Evolutionary conservation across 129 eudicot genomes (phyloP), one percentile per base, ranked within the genome.

Genomic region (Flaveria brownii): DNA sequence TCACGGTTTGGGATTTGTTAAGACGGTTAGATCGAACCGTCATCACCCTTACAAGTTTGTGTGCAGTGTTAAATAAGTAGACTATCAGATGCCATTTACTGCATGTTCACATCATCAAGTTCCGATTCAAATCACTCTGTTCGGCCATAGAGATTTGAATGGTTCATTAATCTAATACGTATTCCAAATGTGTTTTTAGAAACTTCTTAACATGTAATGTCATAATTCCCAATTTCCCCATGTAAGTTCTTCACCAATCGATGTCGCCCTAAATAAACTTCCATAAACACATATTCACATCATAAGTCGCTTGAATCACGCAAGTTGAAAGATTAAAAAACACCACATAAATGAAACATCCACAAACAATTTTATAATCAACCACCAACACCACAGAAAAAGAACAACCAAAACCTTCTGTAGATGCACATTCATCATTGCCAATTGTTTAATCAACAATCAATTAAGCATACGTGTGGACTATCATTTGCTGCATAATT

Each of bases 371-470:
- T 61, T 50, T 36, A 64, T 63, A 80, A 73, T 64, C 41, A 73
- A 52, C 74, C 73, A 80, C 83, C 69, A 80, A 73, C 83, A 80
- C 39, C 63, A 80, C 84, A 80, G 79, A 80, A 55, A 70, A 73
- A 80, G 13, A 55, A 80, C 80, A 80, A 80, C 80, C 46, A 74
- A 80, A 74, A 30, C 25, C 56, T 66, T 45, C 75, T 73, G 84
- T 80, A 75, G 50, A 45, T 45, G n/a, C 75, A 80, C 60, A 80
- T 80, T 67, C 63, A 80, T 80, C 62, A 74, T 80, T 80, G 75
- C 74, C 84, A 66, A 41, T 54, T 65, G 28, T 73, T 55, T 74
- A 45, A 73, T 73, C 25, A 54, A 52, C 22, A 66, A 73, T n/a
- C 41, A 36, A 36, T 36, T 5, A 36, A 36, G 41, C 76, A 54